Percentiles rank a stretch among this genome's conserved stretches.
These are phyloP conservation scores for Calonectria henricotiae DNA, from an alignment of 2,329 filamentous ascomycete species.

Conservation along the genomic window DNA sequence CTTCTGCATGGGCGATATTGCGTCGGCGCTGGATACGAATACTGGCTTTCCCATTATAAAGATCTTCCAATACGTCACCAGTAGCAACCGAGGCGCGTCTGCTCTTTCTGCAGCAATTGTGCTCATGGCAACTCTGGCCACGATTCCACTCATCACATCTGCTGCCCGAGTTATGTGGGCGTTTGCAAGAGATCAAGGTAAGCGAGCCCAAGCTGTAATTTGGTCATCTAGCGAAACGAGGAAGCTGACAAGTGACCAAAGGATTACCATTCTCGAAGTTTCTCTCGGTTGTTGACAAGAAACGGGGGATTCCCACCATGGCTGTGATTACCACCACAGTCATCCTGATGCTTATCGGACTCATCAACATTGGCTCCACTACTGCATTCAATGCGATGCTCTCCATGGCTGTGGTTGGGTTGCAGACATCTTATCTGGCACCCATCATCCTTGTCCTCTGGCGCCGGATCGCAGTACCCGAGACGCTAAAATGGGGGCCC, in stretches of 20 bases:
- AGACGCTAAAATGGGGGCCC: conserved; percentile 40
- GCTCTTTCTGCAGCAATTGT: conserved; percentile 34
- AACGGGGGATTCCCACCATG: conserved; percentile 34
- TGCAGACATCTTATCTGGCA: conserved; percentile 42
- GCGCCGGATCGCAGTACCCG: conserved; percentile 34
- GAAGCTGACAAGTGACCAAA: neutral
- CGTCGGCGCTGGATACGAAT: conserved; percentile 20
- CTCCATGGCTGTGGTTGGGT: conserved; percentile 39
- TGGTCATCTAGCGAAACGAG: neutral
- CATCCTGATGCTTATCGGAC: conserved; percentile 41
- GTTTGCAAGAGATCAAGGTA: conserved; percentile 44
- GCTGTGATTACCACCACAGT: conserved; percentile 29
- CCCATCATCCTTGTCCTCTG: conserved; percentile 39
- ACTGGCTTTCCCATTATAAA: conserved; percentile 46
- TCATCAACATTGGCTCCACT: conserved; percentile 47
- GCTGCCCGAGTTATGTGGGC: conserved; percentile 46
- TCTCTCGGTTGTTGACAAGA: conserved; percentile 36
- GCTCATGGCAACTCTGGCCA: conserved; percentile 39
- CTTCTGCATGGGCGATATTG: conserved; percentile 42
- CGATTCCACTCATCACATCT: conserved; percentile 38
- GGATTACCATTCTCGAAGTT: conserved; percentile 40
- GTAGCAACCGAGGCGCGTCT: neutral
- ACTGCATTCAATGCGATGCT: conserved; percentile 47
- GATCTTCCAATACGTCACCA: conserved; percentile 39
- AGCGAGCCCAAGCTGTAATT: neutral